Evolutionary conservation across 1,284 basidiomycete species (phyloP), one percentile per base, ranked within the genome.

Genomic region (Sanghuangporus baumii): DNA sequence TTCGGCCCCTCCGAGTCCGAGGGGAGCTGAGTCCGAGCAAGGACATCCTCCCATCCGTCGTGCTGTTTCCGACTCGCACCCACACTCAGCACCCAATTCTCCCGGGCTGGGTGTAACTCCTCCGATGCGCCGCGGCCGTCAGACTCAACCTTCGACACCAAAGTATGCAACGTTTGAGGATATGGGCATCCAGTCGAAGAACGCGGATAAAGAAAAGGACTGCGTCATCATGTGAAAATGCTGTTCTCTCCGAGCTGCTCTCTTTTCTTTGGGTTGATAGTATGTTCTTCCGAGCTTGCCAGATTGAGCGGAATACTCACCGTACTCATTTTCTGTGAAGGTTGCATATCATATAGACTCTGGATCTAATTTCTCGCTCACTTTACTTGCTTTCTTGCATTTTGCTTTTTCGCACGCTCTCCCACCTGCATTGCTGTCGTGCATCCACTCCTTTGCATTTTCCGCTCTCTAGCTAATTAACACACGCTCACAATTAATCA

Each of bases 151-250:
- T 9, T 18, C 34, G 9, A 61, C 46, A 11, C 52, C 60, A 3
- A 23, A 37, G 9, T 61, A 61, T 50, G 54, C 54, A n/a, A 61
- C 60, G 34, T 61, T 61, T 34, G 54, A 61, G 60, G 60, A 61
- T 9, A 61, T 61, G 60, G 60, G 60, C 11, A 61, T 61, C 12
- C 60, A 46, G 12, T 52, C 40, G 18, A 55, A 55, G 12, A 54
- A 54, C 6, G 60, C 54, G 20, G 59, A 61, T 43, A 61, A 56
- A 54, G 60, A 61, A 8, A 61, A 61, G 46, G 60, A 61, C 18
- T 61, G 60, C 23, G 46, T 61, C 20, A 56, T 61, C 18, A 61
- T 61, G 60, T 57, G 40, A 57, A 6, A 46, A n/a, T 46, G 16
- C 12, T n/a, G 4, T n/a, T 7, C 20, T 18, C 43, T 46, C 7